Evolutionary conservation across 345 rosid genomes (phyloP).

Genomic region (Hypericum androsaemum): DNA sequence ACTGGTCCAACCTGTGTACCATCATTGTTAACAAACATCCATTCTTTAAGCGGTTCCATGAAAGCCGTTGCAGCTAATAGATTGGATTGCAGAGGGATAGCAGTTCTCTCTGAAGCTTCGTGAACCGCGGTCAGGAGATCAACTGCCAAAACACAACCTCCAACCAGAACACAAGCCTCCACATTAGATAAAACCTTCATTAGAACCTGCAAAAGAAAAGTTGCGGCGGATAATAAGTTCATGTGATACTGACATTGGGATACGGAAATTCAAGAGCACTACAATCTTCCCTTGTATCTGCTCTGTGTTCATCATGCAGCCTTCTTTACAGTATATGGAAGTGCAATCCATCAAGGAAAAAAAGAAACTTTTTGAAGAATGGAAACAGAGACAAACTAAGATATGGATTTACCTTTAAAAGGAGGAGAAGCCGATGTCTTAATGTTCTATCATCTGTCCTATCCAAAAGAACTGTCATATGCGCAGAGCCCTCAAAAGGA

Average conservation of each 20-base stretch:
- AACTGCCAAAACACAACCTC: constrained; percentile 95
- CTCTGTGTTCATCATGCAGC: too few species aligned
- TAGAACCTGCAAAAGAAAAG: constrained; percentile 52
- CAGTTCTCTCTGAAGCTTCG: constrained; percentile 96
- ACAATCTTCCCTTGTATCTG: neutral
- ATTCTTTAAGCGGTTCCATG: constrained; percentile 98
- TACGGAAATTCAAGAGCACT: neutral
- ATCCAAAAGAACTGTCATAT: constrained; percentile 87
- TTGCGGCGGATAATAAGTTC: neutral
- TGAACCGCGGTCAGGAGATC: constrained; percentile 93
- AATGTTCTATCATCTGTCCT: constrained; percentile 93
- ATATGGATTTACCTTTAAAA: constrained; percentile 57
- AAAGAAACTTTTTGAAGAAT: neutral
- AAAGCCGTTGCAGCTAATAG: constrained; percentile 96
- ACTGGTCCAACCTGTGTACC: constrained; percentile 86
- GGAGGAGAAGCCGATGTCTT: constrained; percentile 92
- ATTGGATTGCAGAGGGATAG: constrained; percentile 92
- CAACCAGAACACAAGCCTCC: constrained; percentile 92
- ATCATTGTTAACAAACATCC: constrained; percentile 76
- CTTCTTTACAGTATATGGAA: too few species aligned
- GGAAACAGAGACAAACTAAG: neutral
- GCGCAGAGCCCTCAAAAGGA: constrained; percentile 95
- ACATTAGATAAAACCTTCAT: constrained; percentile 87
- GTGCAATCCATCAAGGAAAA: neutral
- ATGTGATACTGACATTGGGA: neutral